Conservation (phyloP, 495 filamentous ascomycete genomes). For the Penicillium steckii region DNA sequence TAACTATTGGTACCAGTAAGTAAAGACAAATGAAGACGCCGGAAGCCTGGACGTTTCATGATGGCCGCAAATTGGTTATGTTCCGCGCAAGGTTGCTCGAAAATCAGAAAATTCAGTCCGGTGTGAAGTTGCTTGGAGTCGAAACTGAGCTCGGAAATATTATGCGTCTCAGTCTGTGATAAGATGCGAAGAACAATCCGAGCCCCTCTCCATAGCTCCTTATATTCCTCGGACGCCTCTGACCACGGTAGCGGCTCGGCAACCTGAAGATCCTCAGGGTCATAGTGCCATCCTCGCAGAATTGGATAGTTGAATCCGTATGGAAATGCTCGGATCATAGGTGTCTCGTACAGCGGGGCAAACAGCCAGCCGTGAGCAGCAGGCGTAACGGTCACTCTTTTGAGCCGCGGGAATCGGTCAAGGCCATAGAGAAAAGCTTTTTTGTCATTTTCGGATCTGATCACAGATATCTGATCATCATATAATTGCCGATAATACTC, state of each 20-base stretch:
- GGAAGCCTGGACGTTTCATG: conserved; percentile 11
- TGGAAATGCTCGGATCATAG: conserved; percentile 32
- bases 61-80: conserved; percentile 10
- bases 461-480: conserved; percentile 17
- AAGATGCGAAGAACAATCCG: conserved; percentile 17
- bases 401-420: conserved; percentile 22
- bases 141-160: conserved; percentile 19
- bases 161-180: conserved; percentile 7
- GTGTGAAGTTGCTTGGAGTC: conserved; percentile 15
- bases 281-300: conserved; percentile 26
- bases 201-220: conserved; percentile 21
- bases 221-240: conserved; percentile 8
- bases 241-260: conserved; percentile 6
- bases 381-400: conserved; percentile 27
- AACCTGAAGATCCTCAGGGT: not conserved
- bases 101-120: conserved; percentile 14
- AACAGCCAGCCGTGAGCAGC: conserved; percentile 28
- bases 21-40: conserved; percentile 12
- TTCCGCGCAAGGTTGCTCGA: conserved; percentile 9
- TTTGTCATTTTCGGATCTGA: conserved; percentile 16
- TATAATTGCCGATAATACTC: conserved; percentile 18
- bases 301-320: conserved; percentile 31
- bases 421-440: conserved; percentile 24
- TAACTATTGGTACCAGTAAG: conserved; percentile 11
- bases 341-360: conserved; percentile 30